These are phyloP conservation scores for Vaccinium darrowii DNA, from an alignment of 148 eudicot species.

Conservation along the genomic window DNA sequence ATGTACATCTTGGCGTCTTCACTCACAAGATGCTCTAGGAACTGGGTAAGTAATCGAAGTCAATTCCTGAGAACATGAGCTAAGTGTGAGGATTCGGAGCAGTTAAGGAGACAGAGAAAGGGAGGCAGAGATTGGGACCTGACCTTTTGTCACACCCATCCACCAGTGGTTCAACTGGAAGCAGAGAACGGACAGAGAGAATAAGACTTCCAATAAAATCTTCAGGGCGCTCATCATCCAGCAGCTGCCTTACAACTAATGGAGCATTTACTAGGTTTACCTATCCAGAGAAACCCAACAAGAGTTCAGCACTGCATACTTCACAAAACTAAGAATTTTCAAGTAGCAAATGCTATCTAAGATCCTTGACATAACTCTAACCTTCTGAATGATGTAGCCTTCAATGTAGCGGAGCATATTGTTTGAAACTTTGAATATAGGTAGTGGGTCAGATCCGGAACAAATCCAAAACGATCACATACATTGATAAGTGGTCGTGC, in stretches of 20 bases:
- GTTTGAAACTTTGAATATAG: slow-evolving; percentile 46
- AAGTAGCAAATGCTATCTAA: slow-evolving; percentile 3
- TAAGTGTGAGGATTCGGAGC: slow-evolving; percentile 16
- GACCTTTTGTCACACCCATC: slow-evolving; percentile 96
- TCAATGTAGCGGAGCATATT: slow-evolving; percentile 98
- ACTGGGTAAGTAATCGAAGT: slow-evolving; percentile 86
- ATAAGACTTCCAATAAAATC: slow-evolving; percentile 94
- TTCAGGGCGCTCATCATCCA: slow-evolving; percentile 97
- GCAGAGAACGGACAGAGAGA: slow-evolving; percentile 91
- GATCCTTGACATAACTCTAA: slow-evolving; percentile 18
- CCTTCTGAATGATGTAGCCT: slow-evolving; percentile 92
- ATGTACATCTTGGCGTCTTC: slow-evolving; percentile 96
- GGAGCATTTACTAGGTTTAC: slow-evolving; percentile 97
- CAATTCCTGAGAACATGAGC: slow-evolving; percentile 61
- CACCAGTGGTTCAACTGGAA: slow-evolving; percentile 93
- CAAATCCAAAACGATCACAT: slow-evolving; percentile 94
- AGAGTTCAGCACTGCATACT: slow-evolving; percentile 14
- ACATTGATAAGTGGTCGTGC: slow-evolving; percentile 95
- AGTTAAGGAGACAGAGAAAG: slow-evolving; percentile 7
- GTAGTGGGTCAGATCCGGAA: slow-evolving; percentile 94
- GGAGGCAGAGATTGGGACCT: background rate
- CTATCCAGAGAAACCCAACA: slow-evolving; percentile 34
- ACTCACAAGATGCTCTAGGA: slow-evolving; percentile 94
- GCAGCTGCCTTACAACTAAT: slow-evolving; percentile 85
- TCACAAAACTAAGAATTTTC: background rate